Evolutionary conservation across 2,329 filamentous ascomycete species (phyloP).

Genomic region (Sclerotinia subarctica): DNA sequence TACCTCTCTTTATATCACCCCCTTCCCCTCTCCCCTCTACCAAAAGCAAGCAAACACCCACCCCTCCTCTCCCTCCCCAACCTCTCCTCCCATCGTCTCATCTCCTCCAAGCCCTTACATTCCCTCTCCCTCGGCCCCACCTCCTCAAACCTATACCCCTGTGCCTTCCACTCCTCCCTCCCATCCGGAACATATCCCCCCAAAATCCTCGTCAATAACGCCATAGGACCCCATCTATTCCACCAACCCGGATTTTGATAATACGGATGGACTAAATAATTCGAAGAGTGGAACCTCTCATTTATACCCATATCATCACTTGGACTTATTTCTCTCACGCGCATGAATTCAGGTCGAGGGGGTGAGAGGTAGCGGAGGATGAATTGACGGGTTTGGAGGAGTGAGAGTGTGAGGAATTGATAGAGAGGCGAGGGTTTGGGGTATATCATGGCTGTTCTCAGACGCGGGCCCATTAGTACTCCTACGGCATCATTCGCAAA

Average conservation of each 20-base stretch:
- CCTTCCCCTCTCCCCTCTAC: no score
- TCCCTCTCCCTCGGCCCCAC: slow-evolving; percentile 58
- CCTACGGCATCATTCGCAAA: slow-evolving; percentile 51
- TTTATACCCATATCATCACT: slow-evolving; percentile 48
- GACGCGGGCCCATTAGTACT: slow-evolving; percentile 60
- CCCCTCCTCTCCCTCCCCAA: slow-evolving; percentile 41
- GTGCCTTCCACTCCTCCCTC: slow-evolving; percentile 46
- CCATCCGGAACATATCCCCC: slow-evolving; percentile 49
- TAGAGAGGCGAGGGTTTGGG: slow-evolving; percentile 44
- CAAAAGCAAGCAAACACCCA: slow-evolving; percentile 47
- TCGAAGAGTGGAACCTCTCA: slow-evolving; percentile 48
- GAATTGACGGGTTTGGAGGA: slow-evolving; percentile 53
- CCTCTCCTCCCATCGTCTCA: slow-evolving; percentile 42
- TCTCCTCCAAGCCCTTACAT: slow-evolving; percentile 50
- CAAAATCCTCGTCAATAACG: slow-evolving; percentile 45
- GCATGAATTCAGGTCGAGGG: slow-evolving; percentile 49
- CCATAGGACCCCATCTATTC: slow-evolving; percentile 60
- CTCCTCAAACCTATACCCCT: slow-evolving; percentile 46
- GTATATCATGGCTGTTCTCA: slow-evolving; percentile 61
- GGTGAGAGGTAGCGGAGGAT: slow-evolving; percentile 56
- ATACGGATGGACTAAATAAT: slow-evolving; percentile 62
- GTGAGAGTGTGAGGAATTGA: slow-evolving; percentile 43
- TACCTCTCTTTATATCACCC: not conserved
- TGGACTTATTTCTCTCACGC: slow-evolving; percentile 42
- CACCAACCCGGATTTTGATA: slow-evolving; percentile 58